Evolutionary conservation across 2,329 filamentous ascomycete genomes (phyloP).

Genomic region (Rutstroemia sp.): DNA sequence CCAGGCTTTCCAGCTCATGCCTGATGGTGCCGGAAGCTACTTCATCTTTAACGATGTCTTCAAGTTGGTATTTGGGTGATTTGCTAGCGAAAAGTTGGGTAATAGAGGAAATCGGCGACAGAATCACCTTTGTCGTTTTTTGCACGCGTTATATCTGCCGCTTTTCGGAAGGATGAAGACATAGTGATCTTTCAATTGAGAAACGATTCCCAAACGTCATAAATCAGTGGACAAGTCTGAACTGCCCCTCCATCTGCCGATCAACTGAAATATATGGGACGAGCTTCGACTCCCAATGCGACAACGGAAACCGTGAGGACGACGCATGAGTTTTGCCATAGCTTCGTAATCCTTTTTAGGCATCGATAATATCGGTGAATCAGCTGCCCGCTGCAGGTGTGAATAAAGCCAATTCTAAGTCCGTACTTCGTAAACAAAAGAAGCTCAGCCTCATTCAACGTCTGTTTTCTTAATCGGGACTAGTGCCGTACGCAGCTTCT

Average conservation of each 20-base stretch:
- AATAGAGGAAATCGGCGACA: conserved; percentile 11
- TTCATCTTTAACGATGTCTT: conserved; percentile 95
- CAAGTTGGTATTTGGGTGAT: conserved; percentile 67
- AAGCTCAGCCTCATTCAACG: conserved; percentile 4
- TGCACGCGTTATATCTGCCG: conserved; percentile 20
- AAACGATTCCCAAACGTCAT: background rate
- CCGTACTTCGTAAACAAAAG: background rate
- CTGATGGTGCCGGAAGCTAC: conserved; percentile 60
- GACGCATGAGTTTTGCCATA: background rate
- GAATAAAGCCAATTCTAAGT: too few species aligned
- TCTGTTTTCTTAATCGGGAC: conserved; percentile 1
- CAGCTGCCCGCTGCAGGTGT: background rate
- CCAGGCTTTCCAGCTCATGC: conserved; percentile 79
- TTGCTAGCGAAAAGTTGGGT: conserved; percentile 12
- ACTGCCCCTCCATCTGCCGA: background rate
- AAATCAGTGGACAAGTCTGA: background rate
- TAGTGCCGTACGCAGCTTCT: conserved; percentile 8
- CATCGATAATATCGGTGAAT: background rate
- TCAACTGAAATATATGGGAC: conserved; percentile 1
- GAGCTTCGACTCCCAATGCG: background rate
- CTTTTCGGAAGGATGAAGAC: conserved; percentile 13
- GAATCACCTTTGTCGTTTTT: conserved; percentile 12
- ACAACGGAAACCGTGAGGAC: background rate
- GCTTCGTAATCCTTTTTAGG: background rate
- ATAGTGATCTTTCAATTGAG: conserved; percentile 12